Evolutionary conservation across 495 filamentous ascomycete species (phyloP).

Genomic region (Aspergillus baeticus): DNA sequence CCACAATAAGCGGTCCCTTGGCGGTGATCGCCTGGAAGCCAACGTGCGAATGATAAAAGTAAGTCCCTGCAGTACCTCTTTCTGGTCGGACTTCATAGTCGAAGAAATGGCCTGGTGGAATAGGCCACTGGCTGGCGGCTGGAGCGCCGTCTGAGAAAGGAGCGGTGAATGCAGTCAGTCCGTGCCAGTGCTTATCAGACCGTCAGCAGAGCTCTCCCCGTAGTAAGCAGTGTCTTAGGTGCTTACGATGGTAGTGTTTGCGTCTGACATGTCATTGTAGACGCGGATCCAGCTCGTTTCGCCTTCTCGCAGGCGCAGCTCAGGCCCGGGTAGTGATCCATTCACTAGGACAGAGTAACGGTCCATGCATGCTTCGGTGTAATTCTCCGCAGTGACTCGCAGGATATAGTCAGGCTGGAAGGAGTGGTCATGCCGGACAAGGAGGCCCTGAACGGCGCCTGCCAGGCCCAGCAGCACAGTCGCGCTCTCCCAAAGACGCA

Average conservation of each 20-base stretch:
- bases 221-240: neutral
- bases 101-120: slow-evolving; percentile 44
- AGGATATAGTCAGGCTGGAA: slow-evolving; percentile 10
- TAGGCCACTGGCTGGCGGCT: slow-evolving; percentile 7
- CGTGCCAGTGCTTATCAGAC: slow-evolving; percentile 4
- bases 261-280: slow-evolving; percentile 4
- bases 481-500: neutral
- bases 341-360: slow-evolving; percentile 4
- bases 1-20: slow-evolving; percentile 54
- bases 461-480: neutral
- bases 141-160: slow-evolving; percentile 11
- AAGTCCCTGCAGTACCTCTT: slow-evolving; percentile 50
- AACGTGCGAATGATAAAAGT: slow-evolving; percentile 62
- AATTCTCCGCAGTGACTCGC: neutral
- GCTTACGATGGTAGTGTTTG: slow-evolving; percentile 5
- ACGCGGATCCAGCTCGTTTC: slow-evolving; percentile 10
- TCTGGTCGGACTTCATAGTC: slow-evolving; percentile 58
- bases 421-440: slow-evolving; percentile 2
- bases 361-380: neutral
- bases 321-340: slow-evolving; percentile 4
- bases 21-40: slow-evolving; percentile 54
- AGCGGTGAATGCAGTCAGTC: slow-evolving; percentile 5
- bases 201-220: neutral
- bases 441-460: neutral
- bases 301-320: slow-evolving; percentile 9